These are phyloP conservation scores for Talaromyces sp. DNA, from an alignment of 2,329 filamentous ascomycete species.

Conservation along the genomic window DNA sequence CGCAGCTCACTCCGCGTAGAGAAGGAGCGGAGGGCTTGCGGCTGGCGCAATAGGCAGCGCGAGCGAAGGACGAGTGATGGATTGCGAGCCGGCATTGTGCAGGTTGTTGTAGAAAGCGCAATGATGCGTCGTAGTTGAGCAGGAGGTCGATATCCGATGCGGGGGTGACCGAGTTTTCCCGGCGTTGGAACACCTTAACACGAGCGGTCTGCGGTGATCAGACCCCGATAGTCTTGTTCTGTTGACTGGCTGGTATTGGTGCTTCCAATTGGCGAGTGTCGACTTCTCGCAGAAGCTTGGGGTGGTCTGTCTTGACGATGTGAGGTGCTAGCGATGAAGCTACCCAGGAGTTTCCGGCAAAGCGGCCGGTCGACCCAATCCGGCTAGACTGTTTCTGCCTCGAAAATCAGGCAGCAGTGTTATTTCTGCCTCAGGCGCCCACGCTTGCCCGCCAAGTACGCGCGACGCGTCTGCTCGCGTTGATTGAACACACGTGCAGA, in stretches of 20 bases:
- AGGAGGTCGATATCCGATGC: not conserved
- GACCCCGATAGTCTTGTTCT: not conserved
- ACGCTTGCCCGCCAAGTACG: not conserved
- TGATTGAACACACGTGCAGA: not conserved
- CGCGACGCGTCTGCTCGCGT: constrained; percentile 12
- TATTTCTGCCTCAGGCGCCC: constrained; percentile 9
- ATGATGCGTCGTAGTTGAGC: not conserved
- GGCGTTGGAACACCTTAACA: not conserved
- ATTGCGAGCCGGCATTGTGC: constrained; percentile 32
- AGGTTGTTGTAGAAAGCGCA: not conserved
- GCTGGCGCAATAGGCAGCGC: constrained; percentile 31
- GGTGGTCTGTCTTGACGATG: constrained; percentile 7
- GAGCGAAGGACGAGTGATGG: constrained; percentile 34
- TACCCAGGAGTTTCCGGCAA: constrained; percentile 7
- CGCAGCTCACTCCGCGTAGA: constrained; percentile 34
- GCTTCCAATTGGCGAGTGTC: not conserved
- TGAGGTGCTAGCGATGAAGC: constrained; percentile 9
- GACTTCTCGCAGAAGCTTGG: constrained; percentile 3
- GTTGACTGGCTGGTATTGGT: not conserved
- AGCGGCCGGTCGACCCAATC: not conserved
- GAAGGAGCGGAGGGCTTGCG: constrained; percentile 33
- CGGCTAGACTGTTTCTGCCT: not conserved
- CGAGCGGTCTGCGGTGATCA: not conserved
- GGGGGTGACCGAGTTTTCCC: constrained; percentile 6
- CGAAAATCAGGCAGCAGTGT: not conserved